Percentiles rank a stretch among this genome's conserved stretches.
phyloP scores from a whole-genome alignment of 345 rosid genomes.

The Pistacia integerrima region DNA sequence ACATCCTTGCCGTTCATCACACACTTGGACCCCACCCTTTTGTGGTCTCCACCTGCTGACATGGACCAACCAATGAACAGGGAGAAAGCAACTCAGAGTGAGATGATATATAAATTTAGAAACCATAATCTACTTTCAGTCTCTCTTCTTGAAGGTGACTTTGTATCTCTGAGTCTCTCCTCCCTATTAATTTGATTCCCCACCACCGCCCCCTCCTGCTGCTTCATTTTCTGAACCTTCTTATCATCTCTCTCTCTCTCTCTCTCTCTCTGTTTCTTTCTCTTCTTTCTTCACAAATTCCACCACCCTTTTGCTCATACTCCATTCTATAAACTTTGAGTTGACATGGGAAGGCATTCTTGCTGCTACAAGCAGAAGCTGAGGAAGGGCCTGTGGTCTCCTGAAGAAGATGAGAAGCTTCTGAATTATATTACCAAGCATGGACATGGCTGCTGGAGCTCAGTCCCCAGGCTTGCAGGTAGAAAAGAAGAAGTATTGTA shows the following conservation, averaged over 20 bases:
- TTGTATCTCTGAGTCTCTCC: conserved; percentile 12
- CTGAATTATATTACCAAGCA: conserved; percentile 63
- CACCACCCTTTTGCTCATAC: conserved; percentile 3
- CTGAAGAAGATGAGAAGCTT: conserved; percentile 88
- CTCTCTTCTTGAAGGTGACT: conserved; percentile 33
- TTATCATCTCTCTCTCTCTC: conserved; percentile 20
- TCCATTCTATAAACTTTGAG: conserved; percentile 7
- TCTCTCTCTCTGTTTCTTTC: conserved; percentile 4
- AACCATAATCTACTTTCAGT: conserved; percentile 32
- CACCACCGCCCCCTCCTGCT: conserved; percentile 22
- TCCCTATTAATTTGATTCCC: conserved; percentile 45
- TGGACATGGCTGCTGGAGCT: conserved; percentile 90
- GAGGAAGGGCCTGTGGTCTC: conserved; percentile 89
- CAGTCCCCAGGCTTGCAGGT: conserved; percentile 86
- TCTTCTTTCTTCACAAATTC: background rate
- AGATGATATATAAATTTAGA: conserved; percentile 17
- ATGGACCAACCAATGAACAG: conserved; percentile 26
- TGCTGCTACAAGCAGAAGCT: conserved; percentile 80
- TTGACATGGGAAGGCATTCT: conserved; percentile 77
- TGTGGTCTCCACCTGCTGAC: conserved; percentile 19
- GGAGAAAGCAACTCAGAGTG: conserved; percentile 8
- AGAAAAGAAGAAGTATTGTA: background rate
- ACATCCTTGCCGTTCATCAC: conserved; percentile 31
- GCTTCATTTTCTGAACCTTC: conserved; percentile 32
- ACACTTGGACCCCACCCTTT: background rate